Conservation (phyloP, 2,329 filamentous ascomycete species). For the Cytospora piceae region DNA sequence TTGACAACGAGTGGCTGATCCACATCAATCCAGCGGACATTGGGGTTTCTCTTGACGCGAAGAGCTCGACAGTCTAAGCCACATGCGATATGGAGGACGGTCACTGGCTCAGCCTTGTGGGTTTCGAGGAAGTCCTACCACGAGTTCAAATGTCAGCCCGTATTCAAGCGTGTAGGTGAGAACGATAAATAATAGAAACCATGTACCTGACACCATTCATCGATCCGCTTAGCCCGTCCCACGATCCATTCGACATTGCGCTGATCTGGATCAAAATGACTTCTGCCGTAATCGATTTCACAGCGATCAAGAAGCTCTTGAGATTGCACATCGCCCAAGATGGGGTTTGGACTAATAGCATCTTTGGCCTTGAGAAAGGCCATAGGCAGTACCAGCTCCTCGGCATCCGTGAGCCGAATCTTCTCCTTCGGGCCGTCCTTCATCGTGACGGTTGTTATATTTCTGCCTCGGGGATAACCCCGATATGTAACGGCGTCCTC, state of each 20-base stretch:
- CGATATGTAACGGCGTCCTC: background rate
- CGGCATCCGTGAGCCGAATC: background rate
- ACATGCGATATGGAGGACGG: slow-evolving; percentile 19
- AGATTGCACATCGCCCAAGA: background rate
- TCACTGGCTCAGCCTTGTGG: background rate
- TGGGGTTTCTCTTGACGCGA: slow-evolving; percentile 3
- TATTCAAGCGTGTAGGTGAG: too few species aligned
- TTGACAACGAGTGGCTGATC: slow-evolving; percentile 19
- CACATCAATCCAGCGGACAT: slow-evolving; percentile 25
- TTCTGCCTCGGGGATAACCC: background rate
- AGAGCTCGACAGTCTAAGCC: slow-evolving; percentile 16
- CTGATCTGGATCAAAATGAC: background rate
- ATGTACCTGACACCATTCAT: background rate
- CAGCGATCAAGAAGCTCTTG: background rate
- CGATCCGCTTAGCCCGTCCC: background rate
- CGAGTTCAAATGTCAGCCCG: too few species aligned
- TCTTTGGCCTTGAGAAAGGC: background rate
- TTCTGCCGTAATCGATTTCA: background rate
- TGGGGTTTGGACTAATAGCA: background rate
- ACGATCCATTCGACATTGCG: background rate
- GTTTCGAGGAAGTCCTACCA: background rate
- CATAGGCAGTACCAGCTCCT: background rate
- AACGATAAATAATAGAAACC: too few species aligned
- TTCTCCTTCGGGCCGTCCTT: background rate
- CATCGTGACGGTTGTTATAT: background rate